Evolutionary conservation across 1,139 yeast genomes (phyloP).

Genomic region (Nakaseomyces nivariensis): DNA sequence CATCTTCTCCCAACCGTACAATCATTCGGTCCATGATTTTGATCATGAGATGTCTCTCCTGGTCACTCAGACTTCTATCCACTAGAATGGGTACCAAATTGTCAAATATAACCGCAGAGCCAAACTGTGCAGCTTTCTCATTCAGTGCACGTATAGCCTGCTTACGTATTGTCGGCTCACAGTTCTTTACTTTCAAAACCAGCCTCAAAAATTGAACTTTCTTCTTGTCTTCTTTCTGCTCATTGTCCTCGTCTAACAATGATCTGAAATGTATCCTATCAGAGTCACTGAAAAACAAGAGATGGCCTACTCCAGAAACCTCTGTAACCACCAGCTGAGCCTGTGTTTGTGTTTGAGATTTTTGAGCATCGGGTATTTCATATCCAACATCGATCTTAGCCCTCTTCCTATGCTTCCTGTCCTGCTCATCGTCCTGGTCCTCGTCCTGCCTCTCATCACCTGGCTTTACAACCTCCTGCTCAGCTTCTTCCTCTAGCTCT

Average conservation of each 20-base stretch:
- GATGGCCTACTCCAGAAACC: conserved; percentile 53
- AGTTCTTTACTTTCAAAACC: conserved; percentile 66
- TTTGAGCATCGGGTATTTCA: too few species aligned
- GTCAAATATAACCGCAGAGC: conserved; percentile 60
- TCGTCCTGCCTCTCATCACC: conserved; percentile 31
- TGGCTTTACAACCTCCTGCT: neutral
- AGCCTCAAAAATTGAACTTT: conserved; percentile 57
- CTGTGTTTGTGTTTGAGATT: too few species aligned
- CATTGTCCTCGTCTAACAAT: conserved; percentile 34
- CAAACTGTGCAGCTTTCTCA: conserved; percentile 54
- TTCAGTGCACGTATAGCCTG: conserved; percentile 60
- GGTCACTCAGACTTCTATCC: conserved; percentile 68
- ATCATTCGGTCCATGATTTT: conserved; percentile 66
- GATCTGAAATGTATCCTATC: conserved; percentile 68
- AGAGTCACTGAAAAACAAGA: conserved; percentile 59
- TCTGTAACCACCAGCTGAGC: conserved; percentile 36
- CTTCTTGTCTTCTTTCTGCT: conserved; percentile 34
- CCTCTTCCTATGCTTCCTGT: conserved; percentile 37
- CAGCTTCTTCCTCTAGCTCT: conserved; percentile 28
- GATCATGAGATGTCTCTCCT: conserved; percentile 73
- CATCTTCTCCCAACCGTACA: conserved; percentile 48
- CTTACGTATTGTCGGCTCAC: conserved; percentile 58
- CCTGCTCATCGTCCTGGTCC: conserved; percentile 28
- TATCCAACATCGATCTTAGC: conserved; percentile 9
- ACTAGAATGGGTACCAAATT: conserved; percentile 64